Conservation (phyloP, 768 basidiomycete genomes). For the Termitomyces sp. region DNA sequence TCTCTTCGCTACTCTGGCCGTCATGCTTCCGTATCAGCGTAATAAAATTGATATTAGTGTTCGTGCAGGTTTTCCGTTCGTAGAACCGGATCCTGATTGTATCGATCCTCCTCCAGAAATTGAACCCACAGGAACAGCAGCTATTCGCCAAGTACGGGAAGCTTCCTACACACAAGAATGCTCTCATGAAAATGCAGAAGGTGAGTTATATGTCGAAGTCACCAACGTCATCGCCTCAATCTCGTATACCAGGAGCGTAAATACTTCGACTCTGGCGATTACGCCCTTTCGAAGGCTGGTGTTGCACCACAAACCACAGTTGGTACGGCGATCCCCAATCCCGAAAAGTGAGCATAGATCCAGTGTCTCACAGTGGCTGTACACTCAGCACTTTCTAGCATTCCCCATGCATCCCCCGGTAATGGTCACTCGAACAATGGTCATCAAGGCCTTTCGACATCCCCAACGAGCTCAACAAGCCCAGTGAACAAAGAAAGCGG, state of each 20-base stretch:
- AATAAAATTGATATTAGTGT: conserved; percentile 96
- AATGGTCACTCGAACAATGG: conserved; percentile 37
- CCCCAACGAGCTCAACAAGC: conserved; percentile 67
- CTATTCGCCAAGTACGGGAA: conserved; percentile 94
- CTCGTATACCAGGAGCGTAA: conserved; percentile 75
- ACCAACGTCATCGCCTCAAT: conserved; percentile 12
- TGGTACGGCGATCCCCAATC: conserved; percentile 97
- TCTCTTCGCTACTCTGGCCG: conserved; percentile 20
- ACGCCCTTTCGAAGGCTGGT: conserved; percentile 94
- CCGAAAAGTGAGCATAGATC: conserved; percentile 71
- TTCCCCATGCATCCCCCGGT: conserved; percentile 78
- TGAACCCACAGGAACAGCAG: conserved; percentile 88
- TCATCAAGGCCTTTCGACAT: conserved; percentile 60
- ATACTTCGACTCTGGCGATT: conserved; percentile 99
- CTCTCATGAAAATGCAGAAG: conserved; percentile 94
- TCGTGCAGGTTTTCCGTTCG: conserved; percentile 23
- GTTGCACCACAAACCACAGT: conserved; percentile 83
- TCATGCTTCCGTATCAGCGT: conserved; percentile 73
- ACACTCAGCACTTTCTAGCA: conserved; percentile 48
- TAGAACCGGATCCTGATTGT: conserved; percentile 15
- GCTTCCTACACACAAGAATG: conserved; percentile 89
- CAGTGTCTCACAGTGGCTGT: conserved; percentile 1
- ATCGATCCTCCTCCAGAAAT: conserved; percentile 45
- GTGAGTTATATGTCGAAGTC: conserved; percentile 33
- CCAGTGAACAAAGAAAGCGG: conserved; percentile 61